Conservation (phyloP, 2,329 filamentous ascomycete genomes). For the Alternaria arbusti region DNA sequence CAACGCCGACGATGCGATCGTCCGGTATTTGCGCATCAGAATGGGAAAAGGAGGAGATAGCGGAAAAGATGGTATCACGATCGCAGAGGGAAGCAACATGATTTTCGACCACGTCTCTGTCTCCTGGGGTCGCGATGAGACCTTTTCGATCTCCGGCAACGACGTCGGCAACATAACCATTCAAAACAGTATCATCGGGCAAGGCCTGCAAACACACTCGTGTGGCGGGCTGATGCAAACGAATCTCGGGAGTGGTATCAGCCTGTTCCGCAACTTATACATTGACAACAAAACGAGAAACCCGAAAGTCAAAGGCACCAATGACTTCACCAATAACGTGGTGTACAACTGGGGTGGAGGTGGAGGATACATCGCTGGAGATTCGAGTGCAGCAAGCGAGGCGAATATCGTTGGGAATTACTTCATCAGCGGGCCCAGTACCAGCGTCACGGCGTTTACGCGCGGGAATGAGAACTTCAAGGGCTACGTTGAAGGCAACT, state of each 20-base stretch:
- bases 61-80: slow-evolving; percentile 62
- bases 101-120: slow-evolving; percentile 64
- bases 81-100: slow-evolving; percentile 61
- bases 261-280: slow-evolving; percentile 62
- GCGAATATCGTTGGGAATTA: slow-evolving; percentile 64
- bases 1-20: slow-evolving; percentile 60
- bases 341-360: slow-evolving; percentile 64
- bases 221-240: slow-evolving; percentile 61
- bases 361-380: slow-evolving; percentile 62
- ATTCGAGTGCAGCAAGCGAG: slow-evolving; percentile 55
- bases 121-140: slow-evolving; percentile 64
- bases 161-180: slow-evolving; percentile 57
- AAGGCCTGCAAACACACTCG: slow-evolving; percentile 61
- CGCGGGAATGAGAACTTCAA: slow-evolving; percentile 63
- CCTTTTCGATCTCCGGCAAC: slow-evolving; percentile 59
- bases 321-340: slow-evolving; percentile 60
- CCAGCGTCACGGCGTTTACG: slow-evolving; percentile 59
- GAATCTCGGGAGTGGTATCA: slow-evolving; percentile 53
- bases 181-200: slow-evolving; percentile 61
- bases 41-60: slow-evolving; percentile 60
- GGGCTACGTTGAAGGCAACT: slow-evolving; percentile 61
- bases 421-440: slow-evolving; percentile 62
- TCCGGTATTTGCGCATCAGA: slow-evolving; percentile 62
- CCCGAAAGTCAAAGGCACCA: slow-evolving; percentile 63
- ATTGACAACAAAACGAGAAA: slow-evolving; percentile 65